These are phyloP conservation scores for Pilaira anomala DNA, from an alignment of 192 early-diverging fungal genomes.

Conservation along the genomic window DNA sequence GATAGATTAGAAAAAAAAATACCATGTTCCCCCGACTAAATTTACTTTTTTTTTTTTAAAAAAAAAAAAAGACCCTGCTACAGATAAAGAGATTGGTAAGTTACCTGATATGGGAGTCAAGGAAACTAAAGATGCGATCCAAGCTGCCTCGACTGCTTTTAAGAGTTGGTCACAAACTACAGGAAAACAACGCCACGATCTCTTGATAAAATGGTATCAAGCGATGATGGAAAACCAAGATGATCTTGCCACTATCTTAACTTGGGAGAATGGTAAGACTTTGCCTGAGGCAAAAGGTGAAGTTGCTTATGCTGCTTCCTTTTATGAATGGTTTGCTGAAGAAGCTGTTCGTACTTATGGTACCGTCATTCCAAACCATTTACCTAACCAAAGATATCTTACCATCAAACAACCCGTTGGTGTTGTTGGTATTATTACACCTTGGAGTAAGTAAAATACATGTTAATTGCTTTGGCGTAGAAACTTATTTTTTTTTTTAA, in stretches of 20 bases:
- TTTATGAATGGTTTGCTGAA: constrained; percentile 84
- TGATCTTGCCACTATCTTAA: constrained; percentile 78
- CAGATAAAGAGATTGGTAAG: constrained; percentile 54
- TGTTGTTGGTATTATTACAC: constrained; percentile 68
- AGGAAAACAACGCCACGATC: constrained; percentile 52
- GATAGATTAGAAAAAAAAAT: no score
- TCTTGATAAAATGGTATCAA: constrained; percentile 64
- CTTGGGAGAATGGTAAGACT: constrained; percentile 84
- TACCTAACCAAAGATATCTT: constrained; percentile 53
- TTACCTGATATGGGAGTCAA: constrained; percentile 62
- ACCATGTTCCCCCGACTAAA: not conserved
- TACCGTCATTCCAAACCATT: constrained; percentile 70
- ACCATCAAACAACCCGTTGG: constrained; percentile 81
- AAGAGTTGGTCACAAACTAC: constrained; percentile 59
- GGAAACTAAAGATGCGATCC: constrained; percentile 57
- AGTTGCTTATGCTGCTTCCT: constrained; percentile 65
- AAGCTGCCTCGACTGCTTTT: constrained; percentile 58
- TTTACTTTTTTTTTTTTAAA: not conserved
- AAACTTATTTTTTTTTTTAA: no score
- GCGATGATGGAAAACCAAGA: constrained; percentile 64
- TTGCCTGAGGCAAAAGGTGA: constrained; percentile 60
- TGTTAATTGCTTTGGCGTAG: no score
- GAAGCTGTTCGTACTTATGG: constrained; percentile 80
- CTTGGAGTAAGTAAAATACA: constrained; percentile 54
- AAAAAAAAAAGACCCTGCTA: constrained; percentile 55